Conservation (phyloP, 2,329 filamentous ascomycete genomes). For the Microdochium bolleyi region DNA sequence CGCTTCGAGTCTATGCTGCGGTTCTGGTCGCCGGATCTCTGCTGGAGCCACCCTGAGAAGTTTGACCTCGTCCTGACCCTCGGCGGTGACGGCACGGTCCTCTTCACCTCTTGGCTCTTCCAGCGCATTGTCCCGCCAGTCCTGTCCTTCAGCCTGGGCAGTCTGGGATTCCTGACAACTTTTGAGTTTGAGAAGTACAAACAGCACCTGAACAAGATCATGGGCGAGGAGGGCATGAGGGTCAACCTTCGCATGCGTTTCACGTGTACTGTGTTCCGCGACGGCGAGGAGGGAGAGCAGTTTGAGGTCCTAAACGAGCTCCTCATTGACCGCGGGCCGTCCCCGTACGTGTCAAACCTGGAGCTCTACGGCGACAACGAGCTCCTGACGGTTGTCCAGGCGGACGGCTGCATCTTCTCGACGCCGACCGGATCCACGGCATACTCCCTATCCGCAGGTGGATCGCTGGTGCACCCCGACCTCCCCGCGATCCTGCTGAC, state of each 20-base stretch:
- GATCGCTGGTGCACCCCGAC: slow-evolving; percentile 90
- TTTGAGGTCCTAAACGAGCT: slow-evolving; percentile 98
- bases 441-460: slow-evolving; percentile 91
- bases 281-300: slow-evolving; percentile 81
- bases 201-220: slow-evolving; percentile 75
- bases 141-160: slow-evolving; percentile 76
- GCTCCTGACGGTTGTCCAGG: slow-evolving; percentile 89
- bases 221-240: slow-evolving; percentile 93
- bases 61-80: slow-evolving; percentile 91
- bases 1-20: slow-evolving; percentile 77
- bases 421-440: slow-evolving; percentile 89
- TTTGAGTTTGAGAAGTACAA: slow-evolving; percentile 87
- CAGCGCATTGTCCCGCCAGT: slow-evolving; percentile 82
- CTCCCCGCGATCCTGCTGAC: slow-evolving; percentile 95
- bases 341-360: slow-evolving; percentile 92
- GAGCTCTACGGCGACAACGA: slow-evolving; percentile 95
- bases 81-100: slow-evolving; percentile 77
- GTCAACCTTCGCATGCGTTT: slow-evolving; percentile 98
- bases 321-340: slow-evolving; percentile 94
- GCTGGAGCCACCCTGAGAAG: slow-evolving; percentile 86
- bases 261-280: slow-evolving; percentile 91
- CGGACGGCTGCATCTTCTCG: slow-evolving; percentile 95
- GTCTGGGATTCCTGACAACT: slow-evolving; percentile 79
- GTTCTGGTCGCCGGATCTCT: slow-evolving; percentile 95
- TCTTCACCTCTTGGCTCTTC: slow-evolving; percentile 89